Evolutionary conservation across 2,329 filamentous ascomycete genomes (phyloP), one percentile per base, ranked within the genome.

Genomic region (Rugonectria rugulosa): DNA sequence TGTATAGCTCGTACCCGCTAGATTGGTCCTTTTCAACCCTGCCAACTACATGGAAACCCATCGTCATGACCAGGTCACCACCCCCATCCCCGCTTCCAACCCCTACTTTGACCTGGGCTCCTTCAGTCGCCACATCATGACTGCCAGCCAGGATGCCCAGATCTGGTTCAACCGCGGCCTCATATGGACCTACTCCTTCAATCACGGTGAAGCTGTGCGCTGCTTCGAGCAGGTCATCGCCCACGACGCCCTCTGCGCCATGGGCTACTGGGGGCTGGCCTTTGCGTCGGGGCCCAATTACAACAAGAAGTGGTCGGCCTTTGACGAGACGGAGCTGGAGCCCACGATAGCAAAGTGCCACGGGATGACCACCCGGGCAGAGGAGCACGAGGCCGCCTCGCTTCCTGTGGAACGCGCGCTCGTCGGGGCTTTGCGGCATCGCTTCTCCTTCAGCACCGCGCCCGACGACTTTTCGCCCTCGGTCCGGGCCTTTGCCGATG

Each of bases 111-210:
- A 63, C 23, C 50, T 63, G 6, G 61, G 61, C 26, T 15, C 23
- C 4, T 57, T 56, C 4, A 48, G 34, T 15, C 57, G 60, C 9
- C 20, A 6, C 17, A 34, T 63, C 27, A 57, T 54, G 5, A 53
- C 61, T 3, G 15, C 6, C 4, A 46, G 44, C 19, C 26, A 31
- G 2, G 48, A 61, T 15, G 41, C 48, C 2, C 84, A 89, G 66
- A 74, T 63, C 6, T 92, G 89, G 89, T 91, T 86, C 65, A 73
- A 84, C 61, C 78, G 82, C 7, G 84, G 81, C 4, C 69, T 87
- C 11, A 70, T 79, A 15, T 87, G 84, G 84, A 75, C 73, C n/a
- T 87, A 84, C 67, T 81, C 73, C 5, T 87, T 87, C 72, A 86
- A 87, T 57, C 83, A 87, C 60, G 80, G 81, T 59, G 84, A 86